Conservation (phyloP, 371 early-diverging fungal genomes). For the Mortierella sp. region DNA sequence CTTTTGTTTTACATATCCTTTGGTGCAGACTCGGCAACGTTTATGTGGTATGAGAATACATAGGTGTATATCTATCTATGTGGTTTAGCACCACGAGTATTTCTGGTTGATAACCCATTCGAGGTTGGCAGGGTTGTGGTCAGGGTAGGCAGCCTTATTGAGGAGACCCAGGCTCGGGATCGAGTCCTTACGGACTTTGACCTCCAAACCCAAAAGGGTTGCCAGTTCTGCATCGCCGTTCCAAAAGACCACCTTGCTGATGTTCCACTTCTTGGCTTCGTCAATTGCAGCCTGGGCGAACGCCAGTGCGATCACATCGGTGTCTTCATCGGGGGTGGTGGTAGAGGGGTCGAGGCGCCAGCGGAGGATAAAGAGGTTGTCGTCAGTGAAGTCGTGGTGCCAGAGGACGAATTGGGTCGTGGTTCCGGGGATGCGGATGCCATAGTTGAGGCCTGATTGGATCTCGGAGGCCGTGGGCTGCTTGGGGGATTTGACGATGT, state of each 20-base stretch:
- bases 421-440: slow-evolving; percentile 17
- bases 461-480: background rate
- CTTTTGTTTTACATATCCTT: no score
- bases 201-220: slow-evolving; percentile 24
- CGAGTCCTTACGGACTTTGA: slow-evolving; percentile 26
- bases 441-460: slow-evolving; percentile 22
- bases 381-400: slow-evolving; percentile 51
- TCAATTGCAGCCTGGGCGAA: slow-evolving; percentile 32
- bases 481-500: slow-evolving; percentile 10
- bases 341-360: slow-evolving; percentile 34
- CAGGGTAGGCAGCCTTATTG: slow-evolving; percentile 9
- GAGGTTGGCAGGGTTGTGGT: background rate
- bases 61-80: background rate
- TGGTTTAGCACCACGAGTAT: slow-evolving; percentile 42
- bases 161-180: slow-evolving; percentile 36
- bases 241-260: slow-evolving; percentile 50
- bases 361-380: slow-evolving; percentile 46
- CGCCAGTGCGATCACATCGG: slow-evolving; percentile 26
- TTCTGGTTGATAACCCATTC: slow-evolving; percentile 54
- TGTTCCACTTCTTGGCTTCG: slow-evolving; percentile 45
- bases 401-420: slow-evolving; percentile 40
- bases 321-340: background rate
- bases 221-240: slow-evolving; percentile 27
- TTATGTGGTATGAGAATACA: no score
- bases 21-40: no score